Evolutionary conservation across 371 early-diverging fungal species (phyloP), one percentile per base, ranked within the genome.

Genomic region (Actinomortierella wolfii): DNA sequence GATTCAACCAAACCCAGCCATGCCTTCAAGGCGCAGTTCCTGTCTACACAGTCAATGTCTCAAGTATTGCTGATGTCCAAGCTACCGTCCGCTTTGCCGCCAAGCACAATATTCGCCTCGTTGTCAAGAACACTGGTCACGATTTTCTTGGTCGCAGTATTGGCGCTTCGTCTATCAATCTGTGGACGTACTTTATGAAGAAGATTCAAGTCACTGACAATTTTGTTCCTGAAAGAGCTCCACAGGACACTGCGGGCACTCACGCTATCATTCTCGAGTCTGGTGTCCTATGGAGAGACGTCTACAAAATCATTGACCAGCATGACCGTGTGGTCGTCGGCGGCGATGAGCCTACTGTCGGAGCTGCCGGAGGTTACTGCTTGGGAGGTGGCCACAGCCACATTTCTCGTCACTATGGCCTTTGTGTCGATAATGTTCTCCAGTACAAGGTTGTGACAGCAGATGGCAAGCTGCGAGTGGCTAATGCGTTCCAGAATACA

Each of bases 391-490:
- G 80, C 2, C 67, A 78, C 28, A 48, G 67, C 15, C 53, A 53
- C 4, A 24, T 78, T 26, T 53, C 78, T 42, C 61, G 66, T 18
- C 51, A 50, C 6, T 58, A 61, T 56, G 85, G 85, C 9, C 53
- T 85, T 11, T 80, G 68, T 40, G 78, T 76, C 3, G 85, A 85
- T 57, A 73, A 81, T 55, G 79, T 78, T 9, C 56, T 82, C 20
- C 67, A 83, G 58, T 68, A 67, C 59, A 74, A 61, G 46, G 65
- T 83, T 2, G 75, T 85, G 17, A 67, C 78, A 3, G 76, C 82
- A 0, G 70, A 71, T 45, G 81, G 82, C 8, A 54, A 65, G n/a
- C 29, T 68, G 14, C 56, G 56, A 4, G 58, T 63, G 4, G 80
- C 77, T 17, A 80, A 81, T 60, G 59, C 54, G 13, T 61, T 76